Evolutionary conservation across 2,329 filamentous ascomycete genomes (phyloP), one percentile per base, ranked within the genome.

Genomic region (Hypocrella siamensis): DNA sequence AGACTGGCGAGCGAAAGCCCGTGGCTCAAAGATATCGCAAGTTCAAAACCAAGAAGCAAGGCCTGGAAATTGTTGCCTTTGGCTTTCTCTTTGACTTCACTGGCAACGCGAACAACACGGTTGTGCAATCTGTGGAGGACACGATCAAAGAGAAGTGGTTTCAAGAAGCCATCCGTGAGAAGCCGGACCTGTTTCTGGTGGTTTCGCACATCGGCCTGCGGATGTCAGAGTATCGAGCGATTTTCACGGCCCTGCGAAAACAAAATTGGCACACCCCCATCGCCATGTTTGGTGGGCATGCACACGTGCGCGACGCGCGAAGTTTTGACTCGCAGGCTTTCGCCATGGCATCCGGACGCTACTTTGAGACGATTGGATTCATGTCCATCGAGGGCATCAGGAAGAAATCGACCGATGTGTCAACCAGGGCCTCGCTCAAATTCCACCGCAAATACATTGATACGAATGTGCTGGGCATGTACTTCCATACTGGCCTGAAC

Each of bases 71-170:
- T 35, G 62, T 93, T 30, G 82, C 88, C 0, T 86, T 98, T 52
- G 90, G 90, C 3, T 96, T 98, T 54, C 60, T 98, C 4, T 98
- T 94, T 54, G 76, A 98, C 56, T 98, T 98, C 46, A 82, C 71
- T 1, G 75, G 77, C 14, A 93, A 93, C 51, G 79, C 79, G 34
- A 90, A 93, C 51, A 96, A 96, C 52, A 93, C 83, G 0, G 63
- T 83, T 4, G 82, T 96, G 1, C 75, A 83, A 42, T 70, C 68
- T 1, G 86, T 93, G 3, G 72, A 79, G 41, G 69, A 92, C 7
- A 79, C 83, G 0, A 67, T 96, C 43, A 74, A 82, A 48, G 75
- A 93, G 50, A 56, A 72, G 6, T 98, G 90, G 90, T 96, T 96
- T 47, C 77, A 83, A 43, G 65, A 81, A 34, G 84, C 83, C 6